Base-by-base conservation (phyloP, 805 yeast species). In the Yueomyces sp. region DNA sequence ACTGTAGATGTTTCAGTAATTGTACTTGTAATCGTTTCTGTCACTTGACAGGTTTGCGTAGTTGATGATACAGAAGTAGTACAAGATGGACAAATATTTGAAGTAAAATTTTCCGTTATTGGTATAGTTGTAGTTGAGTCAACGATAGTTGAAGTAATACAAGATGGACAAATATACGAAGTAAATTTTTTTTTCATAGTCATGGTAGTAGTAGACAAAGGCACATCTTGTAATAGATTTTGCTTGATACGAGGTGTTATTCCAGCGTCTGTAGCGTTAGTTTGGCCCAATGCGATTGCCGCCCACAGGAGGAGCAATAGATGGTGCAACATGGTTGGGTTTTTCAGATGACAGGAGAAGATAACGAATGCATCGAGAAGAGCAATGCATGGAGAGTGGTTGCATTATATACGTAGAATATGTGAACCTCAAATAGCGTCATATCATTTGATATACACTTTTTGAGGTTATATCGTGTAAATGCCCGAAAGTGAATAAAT, bases 51-150 rank as follows among this genome's bases (percentile, higher is more conserved):
- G 2, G 32, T 8, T 28, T 30, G 30, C 29, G 33, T 31, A 28
- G 12, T 12, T 37, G 29, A 30, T 30, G 40, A 34, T 30, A 30
- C 33, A 36, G 7, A 27, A 28, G 46, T 45, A 26, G 30, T 31
- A 41, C 52, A 46, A 11, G 43, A 38, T 1, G 51, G 45, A 26
- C 51, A 49, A 12, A 45, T 40, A 11, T 38, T 32, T 12, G 47
- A 44, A n/a, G 47, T 48, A 26, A 26, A 31, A 19, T 40, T 38
- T 11, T 33, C 6, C n/a, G 42, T 43, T 28, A 28, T 33, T n/a
- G 8, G 12, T 7, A 43, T 40, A 2, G 45, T 43, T 2, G 40
- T 36, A 4, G 42, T 40, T 3, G 38, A 30, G 8, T 37, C 4
- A 3, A 40, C 45, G 4, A 30, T 30, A 7, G 33, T 30, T 30